These are phyloP conservation scores for Gloeophyllum trabeum DNA, from an alignment of 768 basidiomycete species.

Conservation along the genomic window DNA sequence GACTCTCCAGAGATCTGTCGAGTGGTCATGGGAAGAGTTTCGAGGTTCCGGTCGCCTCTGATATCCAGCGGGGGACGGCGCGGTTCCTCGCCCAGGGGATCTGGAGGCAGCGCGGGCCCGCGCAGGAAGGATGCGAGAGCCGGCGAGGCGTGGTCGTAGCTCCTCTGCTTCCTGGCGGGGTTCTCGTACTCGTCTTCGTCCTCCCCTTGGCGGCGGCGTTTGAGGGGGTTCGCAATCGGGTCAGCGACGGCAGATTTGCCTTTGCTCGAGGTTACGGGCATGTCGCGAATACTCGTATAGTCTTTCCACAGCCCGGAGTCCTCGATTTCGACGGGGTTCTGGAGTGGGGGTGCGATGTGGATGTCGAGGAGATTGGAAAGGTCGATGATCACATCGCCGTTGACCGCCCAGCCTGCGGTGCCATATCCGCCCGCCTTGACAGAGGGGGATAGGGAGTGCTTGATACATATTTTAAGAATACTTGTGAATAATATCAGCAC, in stretches of 20 bases:
- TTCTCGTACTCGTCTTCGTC: constrained; percentile 20
- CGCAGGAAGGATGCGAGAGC: constrained; percentile 40
- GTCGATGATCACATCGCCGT: constrained; percentile 81
- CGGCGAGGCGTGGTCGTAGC: constrained; percentile 45
- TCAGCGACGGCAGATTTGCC: constrained; percentile 30
- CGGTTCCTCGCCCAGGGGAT: constrained; percentile 13
- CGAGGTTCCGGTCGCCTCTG: neutral
- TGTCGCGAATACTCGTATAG: constrained; percentile 51
- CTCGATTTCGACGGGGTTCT: constrained; percentile 4
- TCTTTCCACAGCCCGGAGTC: constrained; percentile 26
- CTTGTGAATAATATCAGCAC: too few species aligned
- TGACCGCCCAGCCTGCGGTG: constrained; percentile 82
- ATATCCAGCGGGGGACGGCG: constrained; percentile 11
- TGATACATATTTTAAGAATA: too few species aligned
- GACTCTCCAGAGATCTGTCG: constrained; percentile 12
- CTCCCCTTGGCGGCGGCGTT: constrained; percentile 44
- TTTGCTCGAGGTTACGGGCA: constrained; percentile 38
- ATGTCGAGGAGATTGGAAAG: constrained; percentile 57
- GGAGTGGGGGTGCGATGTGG: constrained; percentile 48
- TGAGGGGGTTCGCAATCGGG: constrained; percentile 5
- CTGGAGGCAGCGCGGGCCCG: constrained; percentile 20
- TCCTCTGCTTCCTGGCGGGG: constrained; percentile 14
- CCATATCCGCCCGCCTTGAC: constrained; percentile 89
- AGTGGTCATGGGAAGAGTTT: constrained; percentile 5
- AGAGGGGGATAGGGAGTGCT: constrained; percentile 60